A percentile compares a stretch with the other conserved stretches of the same genome.
Evolutionary conservation across 1,139 yeast species (phyloP).

Genomic region (Hanseniaspora uvarum): DNA sequence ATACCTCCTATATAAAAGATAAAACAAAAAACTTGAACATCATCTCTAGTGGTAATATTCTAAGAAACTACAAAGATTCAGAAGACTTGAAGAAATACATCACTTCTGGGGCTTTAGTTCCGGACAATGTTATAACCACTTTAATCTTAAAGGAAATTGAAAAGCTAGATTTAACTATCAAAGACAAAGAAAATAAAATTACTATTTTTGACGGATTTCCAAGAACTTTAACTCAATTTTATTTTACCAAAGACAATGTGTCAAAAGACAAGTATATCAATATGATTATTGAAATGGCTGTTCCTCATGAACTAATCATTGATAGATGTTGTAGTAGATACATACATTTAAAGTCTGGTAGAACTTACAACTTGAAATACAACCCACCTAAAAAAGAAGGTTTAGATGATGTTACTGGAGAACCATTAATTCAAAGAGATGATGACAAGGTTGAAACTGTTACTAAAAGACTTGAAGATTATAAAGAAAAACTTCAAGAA

Average conservation of each 20-base stretch:
- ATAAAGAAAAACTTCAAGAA: slow-evolving; percentile 51
- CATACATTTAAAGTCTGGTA: slow-evolving; percentile 74
- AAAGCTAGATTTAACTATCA: slow-evolving; percentile 34
- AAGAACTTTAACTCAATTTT: slow-evolving; percentile 65
- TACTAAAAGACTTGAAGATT: slow-evolving; percentile 53
- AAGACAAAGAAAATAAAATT: slow-evolving; percentile 32
- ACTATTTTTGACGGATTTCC: slow-evolving; percentile 87
- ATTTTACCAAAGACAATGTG: slow-evolving; percentile 43
- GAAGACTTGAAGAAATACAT: slow-evolving; percentile 47
- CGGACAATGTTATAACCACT: slow-evolving; percentile 57
- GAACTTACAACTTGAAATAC: slow-evolving; percentile 75
- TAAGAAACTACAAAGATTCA: slow-evolving; percentile 55
- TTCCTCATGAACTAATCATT: slow-evolving; percentile 67
- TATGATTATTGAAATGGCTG: slow-evolving; percentile 71
- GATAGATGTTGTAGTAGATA: slow-evolving; percentile 76
- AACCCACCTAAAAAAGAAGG: slow-evolving; percentile 81
- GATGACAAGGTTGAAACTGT: slow-evolving; percentile 73
- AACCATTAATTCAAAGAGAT: slow-evolving; percentile 61
- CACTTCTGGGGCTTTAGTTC: slow-evolving; percentile 55
- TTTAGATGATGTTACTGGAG: slow-evolving; percentile 81
- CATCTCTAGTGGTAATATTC: slow-evolving; percentile 74
- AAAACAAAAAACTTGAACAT: slow-evolving; percentile 38
- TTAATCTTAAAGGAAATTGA: slow-evolving; percentile 37
- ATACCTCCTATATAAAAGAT: neutral
- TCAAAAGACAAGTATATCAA: slow-evolving; percentile 33